Percentiles rank a stretch among this genome's conserved stretches.
phyloP scores from a whole-genome alignment of 1,284 basidiomycete genomes.

The Meira miltonrushii region DNA sequence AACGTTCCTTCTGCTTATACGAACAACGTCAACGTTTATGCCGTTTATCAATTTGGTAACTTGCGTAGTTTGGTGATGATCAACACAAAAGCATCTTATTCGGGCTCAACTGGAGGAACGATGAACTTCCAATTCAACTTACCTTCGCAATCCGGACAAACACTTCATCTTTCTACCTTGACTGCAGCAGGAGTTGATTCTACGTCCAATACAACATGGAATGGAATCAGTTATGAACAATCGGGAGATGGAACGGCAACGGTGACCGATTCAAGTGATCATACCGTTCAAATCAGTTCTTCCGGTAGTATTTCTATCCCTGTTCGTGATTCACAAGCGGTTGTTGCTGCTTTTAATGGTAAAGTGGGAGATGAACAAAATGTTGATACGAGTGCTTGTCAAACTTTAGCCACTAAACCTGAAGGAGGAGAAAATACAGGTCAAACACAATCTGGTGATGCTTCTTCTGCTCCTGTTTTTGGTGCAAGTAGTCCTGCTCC shows the following conservation, averaged over 20 bases:
- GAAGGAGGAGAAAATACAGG: slow-evolving; percentile 9
- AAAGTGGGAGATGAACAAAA: slow-evolving; percentile 16
- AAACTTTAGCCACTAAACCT: background rate
- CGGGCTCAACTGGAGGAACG: background rate
- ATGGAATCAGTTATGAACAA: slow-evolving; percentile 36
- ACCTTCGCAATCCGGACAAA: slow-evolving; percentile 26
- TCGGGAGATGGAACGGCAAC: slow-evolving; percentile 20
- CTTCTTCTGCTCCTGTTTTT: too few species aligned
- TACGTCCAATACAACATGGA: slow-evolving; percentile 27
- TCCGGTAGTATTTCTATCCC: slow-evolving; percentile 25
- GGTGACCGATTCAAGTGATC: slow-evolving; percentile 15
- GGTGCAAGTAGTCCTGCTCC: slow-evolving; percentile 20
- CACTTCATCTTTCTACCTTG: slow-evolving; percentile 26
- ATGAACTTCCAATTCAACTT: slow-evolving; percentile 20
- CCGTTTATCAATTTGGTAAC: slow-evolving; percentile 20
- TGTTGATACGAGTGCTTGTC: background rate
- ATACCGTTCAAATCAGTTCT: background rate
- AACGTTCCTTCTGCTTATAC: slow-evolving; percentile 19
- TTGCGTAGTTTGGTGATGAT: slow-evolving; percentile 28
- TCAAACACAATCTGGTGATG: background rate
- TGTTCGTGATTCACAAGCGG: slow-evolving; percentile 32
- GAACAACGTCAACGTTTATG: slow-evolving; percentile 26
- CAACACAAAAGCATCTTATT: slow-evolving; percentile 27
- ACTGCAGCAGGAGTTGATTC: slow-evolving; percentile 27
- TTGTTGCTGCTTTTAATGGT: slow-evolving; percentile 25